Base-by-base conservation (phyloP, 1,139 yeast genomes). In the Hemisphaericaspora lyxosophila region DNA sequence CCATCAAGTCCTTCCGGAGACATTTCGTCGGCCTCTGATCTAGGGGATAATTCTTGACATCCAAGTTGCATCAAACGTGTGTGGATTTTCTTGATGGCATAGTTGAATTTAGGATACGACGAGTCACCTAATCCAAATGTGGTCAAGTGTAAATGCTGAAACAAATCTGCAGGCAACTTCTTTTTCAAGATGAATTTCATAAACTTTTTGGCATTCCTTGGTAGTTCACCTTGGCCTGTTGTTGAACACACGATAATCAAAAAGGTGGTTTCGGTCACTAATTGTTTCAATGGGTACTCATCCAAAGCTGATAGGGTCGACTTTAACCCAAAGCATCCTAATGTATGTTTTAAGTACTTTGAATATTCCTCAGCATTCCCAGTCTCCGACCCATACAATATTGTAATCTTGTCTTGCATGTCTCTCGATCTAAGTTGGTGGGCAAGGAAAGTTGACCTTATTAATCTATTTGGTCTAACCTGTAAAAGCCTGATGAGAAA, bases 41-140 rank as follows among this genome's bases (percentile, higher is more conserved):
- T 67, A 5, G 75, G 73, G 37, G 83, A 72, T 13, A 88, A 61
- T 50, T 85, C 95, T 0, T 49, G 48, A 4, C 94, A 96, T 0
- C 98, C 98, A 15, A 94, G 65, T 60, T 90, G 97, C 19, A 69
- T 52, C 28, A 92, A 56, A 42, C 99, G 70, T 8, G 81, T 73
- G 53, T 90, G 96, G 13, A 94, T 59, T 55, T 92, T 90, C 44
- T 83, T 76, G 26, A 85, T 77, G 9, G 96, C 96, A 72, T 82
- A 82, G 60, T 92, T 92, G 63, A 79, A 90, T 49, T 83, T 77
- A 4, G 95, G 85, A 55, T 92, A 92, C 2, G 95, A 84, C 0
- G 96, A 83, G 57, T 92, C 97, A n/a, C 99, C 99, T 2, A 94
- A 64, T 0, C 98, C 99, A 55, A 92, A 82, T 2, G 89, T 74